phyloP scores from a whole-genome alignment of 768 basidiomycete species.

The Sarcodon aspratus region DNA sequence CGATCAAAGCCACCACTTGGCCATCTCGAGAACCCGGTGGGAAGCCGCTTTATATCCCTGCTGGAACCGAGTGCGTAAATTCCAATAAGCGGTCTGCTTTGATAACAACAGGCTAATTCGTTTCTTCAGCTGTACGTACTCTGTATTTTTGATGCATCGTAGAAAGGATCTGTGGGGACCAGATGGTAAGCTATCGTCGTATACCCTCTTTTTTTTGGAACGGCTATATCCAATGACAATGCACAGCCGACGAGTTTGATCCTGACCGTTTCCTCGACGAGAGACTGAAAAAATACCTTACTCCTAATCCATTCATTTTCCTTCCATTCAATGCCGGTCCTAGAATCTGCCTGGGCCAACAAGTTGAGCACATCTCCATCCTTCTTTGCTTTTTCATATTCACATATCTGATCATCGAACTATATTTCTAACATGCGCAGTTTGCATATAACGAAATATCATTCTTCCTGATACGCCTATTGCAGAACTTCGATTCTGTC shows the following conservation, averaged over 20 bases:
- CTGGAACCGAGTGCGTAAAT: conserved; percentile 6
- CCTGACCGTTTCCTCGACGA: conserved; percentile 64
- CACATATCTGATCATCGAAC: neutral
- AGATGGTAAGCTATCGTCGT: conserved; percentile 48
- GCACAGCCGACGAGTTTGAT: conserved; percentile 51
- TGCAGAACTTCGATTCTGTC: conserved; percentile 9
- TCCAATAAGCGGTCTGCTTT: neutral
- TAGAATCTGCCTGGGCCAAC: conserved; percentile 50
- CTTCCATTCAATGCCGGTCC: conserved; percentile 29
- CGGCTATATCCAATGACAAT: neutral
- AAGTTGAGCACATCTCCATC: conserved; percentile 20
- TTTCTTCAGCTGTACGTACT: conserved; percentile 30
- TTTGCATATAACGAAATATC: conserved; percentile 20
- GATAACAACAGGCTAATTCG: neutral
- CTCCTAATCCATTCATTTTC: conserved; percentile 60
- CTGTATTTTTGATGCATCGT: conserved; percentile 56
- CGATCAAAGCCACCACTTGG: conserved; percentile 6
- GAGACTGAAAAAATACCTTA: conserved; percentile 47
- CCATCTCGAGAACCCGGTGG: conserved; percentile 9
- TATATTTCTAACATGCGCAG: conserved; percentile 4
- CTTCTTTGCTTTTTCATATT: neutral
- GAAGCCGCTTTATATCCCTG: conserved; percentile 12
- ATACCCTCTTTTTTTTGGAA: neutral
- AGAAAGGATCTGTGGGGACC: conserved; percentile 63
- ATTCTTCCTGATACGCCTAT: conserved; percentile 12